Evolutionary conservation across 345 rosid species (phyloP), one percentile per base, ranked within the genome.

Genomic region (Lepidium africanum): DNA sequence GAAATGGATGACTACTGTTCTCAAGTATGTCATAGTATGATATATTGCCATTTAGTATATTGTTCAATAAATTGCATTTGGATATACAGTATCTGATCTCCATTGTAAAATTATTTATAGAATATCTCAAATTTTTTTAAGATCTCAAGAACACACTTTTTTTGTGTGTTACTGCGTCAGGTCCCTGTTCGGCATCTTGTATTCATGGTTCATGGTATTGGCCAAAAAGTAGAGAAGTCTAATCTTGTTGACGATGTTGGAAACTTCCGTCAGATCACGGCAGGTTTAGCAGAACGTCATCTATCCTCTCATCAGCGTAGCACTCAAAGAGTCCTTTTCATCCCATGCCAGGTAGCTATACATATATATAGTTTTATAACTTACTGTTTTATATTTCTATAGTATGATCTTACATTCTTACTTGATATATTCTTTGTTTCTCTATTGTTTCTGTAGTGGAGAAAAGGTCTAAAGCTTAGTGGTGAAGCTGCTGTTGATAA

Each of bases 141-240:
- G 25, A 41, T 69, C 25, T 3, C 7, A 48, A 8, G 21, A 75
- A 63, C 33, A 30, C 10, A 5, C 1, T 33, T 49, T 39, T 69
- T 57, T 51, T n/a, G n/a, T 76, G 40, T 72, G 52, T 59, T 71
- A 41, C 65, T 79, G 67, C 82, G 70, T 81, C 70, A 94, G 99
- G 96, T 94, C 80, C 93, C 99, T 74, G 97, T 91, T 67, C 83
- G 82, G 23, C 99, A 94, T 81, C 75, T 94, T 46, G 99, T 94
- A 38, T 94, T 94, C 74, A 94, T 94, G 99, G 96, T 94, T 65
- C 99, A 91, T 71, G 96, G 99, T 70, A 91, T 94, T 60, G 99
- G 99, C 67, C 99, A 94, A 80, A 84, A 96, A 83, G 83, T 86
- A 79, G 97, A 91, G 82, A 94, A 94, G 70, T 94, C 99, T 57